Conservation (phyloP, 192 early-diverging fungal species). For the Coemansia sp. region DNA sequence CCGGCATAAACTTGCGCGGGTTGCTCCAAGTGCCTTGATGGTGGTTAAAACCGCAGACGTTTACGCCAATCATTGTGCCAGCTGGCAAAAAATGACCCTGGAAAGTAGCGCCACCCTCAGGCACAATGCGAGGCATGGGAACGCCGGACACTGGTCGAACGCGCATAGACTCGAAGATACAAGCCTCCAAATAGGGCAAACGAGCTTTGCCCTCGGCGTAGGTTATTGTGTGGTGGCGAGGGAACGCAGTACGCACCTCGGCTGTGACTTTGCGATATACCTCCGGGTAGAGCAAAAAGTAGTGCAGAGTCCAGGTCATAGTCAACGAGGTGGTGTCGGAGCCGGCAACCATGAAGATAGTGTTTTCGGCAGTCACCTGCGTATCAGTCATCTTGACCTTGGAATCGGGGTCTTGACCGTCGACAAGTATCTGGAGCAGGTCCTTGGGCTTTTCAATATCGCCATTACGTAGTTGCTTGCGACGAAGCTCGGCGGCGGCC, state of each 20-base stretch:
- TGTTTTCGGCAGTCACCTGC: constrained; percentile 34
- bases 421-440: constrained; percentile 42
- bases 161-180: constrained; percentile 46
- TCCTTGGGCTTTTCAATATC: constrained; percentile 36
- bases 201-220: constrained; percentile 31
- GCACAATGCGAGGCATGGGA: constrained; percentile 23
- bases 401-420: constrained; percentile 41
- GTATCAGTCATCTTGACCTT: constrained; percentile 28
- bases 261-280: constrained; percentile 12
- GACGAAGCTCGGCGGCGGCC: constrained; percentile 5
- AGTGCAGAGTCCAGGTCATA: constrained; percentile 39
- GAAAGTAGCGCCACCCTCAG: constrained; percentile 24
- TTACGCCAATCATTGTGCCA: constrained; percentile 17
- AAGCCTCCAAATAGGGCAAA: constrained; percentile 45
- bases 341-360: constrained; percentile 31
- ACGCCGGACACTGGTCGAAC: constrained; percentile 26
- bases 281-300: constrained; percentile 32
- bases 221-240: constrained; percentile 24
- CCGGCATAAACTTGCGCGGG: constrained; percentile 31
- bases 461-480: constrained; percentile 5
- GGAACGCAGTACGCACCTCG: constrained; percentile 35
- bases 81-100: constrained; percentile 36
- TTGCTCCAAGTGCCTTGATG: constrained; percentile 10
- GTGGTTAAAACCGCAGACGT: constrained; percentile 28
- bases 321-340: constrained; percentile 42